Percentiles rank a stretch among this genome's conserved stretches.
phyloP scores from a whole-genome alignment of 2,329 filamentous ascomycete species.

The Clarireedia homoeocarpa region DNA sequence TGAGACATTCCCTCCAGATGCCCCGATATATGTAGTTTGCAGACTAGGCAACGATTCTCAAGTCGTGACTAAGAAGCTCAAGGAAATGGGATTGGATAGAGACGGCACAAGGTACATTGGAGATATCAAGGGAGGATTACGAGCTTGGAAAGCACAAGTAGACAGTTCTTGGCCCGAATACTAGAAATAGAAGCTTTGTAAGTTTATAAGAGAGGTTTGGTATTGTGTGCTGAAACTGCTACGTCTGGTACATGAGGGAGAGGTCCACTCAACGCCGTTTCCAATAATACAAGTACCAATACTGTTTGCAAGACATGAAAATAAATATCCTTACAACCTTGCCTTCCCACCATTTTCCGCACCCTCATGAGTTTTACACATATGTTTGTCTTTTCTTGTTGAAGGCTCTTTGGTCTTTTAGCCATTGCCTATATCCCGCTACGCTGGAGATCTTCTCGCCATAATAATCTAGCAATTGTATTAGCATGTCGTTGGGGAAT shows the following conservation, averaged over 20 bases:
- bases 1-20: constrained; percentile 31
- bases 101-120: constrained; percentile 49
- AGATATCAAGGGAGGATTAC: constrained; percentile 65
- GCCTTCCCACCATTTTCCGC: constrained; percentile 7
- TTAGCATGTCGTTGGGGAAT: neutral
- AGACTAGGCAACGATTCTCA: constrained; percentile 75
- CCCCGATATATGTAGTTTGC: constrained; percentile 64
- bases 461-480: constrained; percentile 63
- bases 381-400: constrained; percentile 63
- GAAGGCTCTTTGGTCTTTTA: constrained; percentile 96
- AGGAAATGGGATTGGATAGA: constrained; percentile 45
- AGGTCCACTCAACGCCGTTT: constrained; percentile 7
- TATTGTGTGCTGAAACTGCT: constrained; percentile 1
- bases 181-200: constrained; percentile 23
- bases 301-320: constrained; percentile 2
- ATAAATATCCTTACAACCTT: constrained; percentile 3
- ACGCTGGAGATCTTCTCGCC: constrained; percentile 97
- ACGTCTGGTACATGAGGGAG: neutral
- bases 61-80: constrained; percentile 56
- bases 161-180: constrained; percentile 53
- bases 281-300: constrained; percentile 1
- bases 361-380: constrained; percentile 10
- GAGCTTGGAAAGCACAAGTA: constrained; percentile 63
- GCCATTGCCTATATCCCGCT: constrained; percentile 83
- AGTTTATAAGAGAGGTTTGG: constrained; percentile 2